Conservation (phyloP, 441 rosid species). For the Euphorbia celastroides region DNA sequence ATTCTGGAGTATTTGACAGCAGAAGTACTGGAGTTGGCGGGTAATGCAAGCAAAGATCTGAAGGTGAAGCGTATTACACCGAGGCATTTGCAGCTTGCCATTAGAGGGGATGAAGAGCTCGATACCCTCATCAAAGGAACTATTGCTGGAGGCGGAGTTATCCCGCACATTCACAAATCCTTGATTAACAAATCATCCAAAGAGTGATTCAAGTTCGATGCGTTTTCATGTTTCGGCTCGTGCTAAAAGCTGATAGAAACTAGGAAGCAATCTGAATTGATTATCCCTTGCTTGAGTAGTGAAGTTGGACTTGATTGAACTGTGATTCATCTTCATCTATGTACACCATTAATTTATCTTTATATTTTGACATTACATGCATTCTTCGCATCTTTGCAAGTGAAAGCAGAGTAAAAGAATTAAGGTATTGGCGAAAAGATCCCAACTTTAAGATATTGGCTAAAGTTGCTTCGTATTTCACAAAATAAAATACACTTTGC, state of each 20-base stretch:
- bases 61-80: conserved; percentile 89
- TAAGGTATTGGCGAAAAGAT: no score
- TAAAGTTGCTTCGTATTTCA: no score
- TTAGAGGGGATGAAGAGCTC: conserved; percentile 82
- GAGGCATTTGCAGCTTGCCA: conserved; percentile 88
- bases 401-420: no score
- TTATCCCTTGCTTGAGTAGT: conserved; percentile 1
- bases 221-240: conserved; percentile 22
- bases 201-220: conserved; percentile 42
- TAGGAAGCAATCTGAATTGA: conserved; percentile 1
- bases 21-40: conserved; percentile 88
- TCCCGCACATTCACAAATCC: conserved; percentile 91
- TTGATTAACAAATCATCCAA: conserved; percentile 88
- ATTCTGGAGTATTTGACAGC: conserved; percentile 83
- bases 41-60: conserved; percentile 89
- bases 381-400: no score
- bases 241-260: neutral
- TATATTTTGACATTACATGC: neutral
- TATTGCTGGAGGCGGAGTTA: conserved; percentile 93
- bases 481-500: no score
- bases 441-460: no score
- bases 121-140: conserved; percentile 94
- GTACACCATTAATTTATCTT: neutral
- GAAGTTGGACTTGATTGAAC: conserved; percentile 12
- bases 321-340: neutral